Conservation (phyloP, 208 protist species). For the Naegleria gruberi region DNA sequence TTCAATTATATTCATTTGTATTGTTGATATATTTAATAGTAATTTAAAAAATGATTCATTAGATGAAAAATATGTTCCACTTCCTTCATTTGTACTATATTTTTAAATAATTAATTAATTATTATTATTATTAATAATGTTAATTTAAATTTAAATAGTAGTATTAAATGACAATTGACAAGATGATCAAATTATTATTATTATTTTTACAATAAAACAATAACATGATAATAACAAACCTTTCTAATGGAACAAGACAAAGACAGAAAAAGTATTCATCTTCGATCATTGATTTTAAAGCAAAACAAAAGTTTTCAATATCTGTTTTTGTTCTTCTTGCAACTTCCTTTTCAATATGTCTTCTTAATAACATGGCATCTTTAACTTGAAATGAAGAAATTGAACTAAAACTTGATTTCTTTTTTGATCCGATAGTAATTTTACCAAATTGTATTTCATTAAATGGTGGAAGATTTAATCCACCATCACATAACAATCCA, state of each 20-base stretch:
- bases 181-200: too few species aligned
- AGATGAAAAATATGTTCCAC: neutral
- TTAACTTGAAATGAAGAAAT: neutral
- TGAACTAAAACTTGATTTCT: neutral
- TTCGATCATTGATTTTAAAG: neutral
- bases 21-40: neutral
- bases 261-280: neutral
- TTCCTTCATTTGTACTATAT: too few species aligned
- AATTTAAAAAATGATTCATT: constrained; percentile 15
- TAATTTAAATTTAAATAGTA: too few species aligned
- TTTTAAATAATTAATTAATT: too few species aligned
- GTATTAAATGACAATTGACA: too few species aligned
- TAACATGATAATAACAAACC: neutral
- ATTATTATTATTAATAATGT: neutral
- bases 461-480: neutral
- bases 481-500: neutral
- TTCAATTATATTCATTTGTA: neutral
- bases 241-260: neutral
- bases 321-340: neutral
- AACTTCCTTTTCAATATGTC: neutral
- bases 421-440: neutral
- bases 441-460: neutral
- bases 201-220: too few species aligned
- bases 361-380: neutral
- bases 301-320: neutral